These are phyloP conservation scores for Avicennia marina DNA, from an alignment of 257 asterid genomes.

Conservation along the genomic window DNA sequence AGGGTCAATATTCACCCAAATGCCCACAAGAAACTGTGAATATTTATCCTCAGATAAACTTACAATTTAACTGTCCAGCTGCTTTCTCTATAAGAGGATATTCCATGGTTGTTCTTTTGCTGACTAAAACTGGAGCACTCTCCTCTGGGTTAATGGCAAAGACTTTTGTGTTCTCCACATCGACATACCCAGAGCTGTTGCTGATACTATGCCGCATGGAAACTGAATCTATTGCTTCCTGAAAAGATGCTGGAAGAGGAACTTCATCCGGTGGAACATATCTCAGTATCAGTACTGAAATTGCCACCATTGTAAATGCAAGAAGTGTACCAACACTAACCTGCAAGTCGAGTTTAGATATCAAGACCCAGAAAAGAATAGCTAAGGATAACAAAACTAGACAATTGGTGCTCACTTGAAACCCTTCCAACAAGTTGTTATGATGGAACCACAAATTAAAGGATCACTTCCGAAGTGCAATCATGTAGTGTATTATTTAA, in stretches of 20 bases:
- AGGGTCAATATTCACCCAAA: neutral
- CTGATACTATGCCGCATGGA: conserved; percentile 34
- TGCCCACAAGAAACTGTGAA: neutral
- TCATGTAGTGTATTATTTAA: no score
- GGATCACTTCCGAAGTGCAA: no score
- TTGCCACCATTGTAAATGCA: conserved; percentile 86
- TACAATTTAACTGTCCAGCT: conserved; percentile 38
- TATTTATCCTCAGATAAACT: conserved; percentile 25
- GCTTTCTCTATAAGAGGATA: conserved; percentile 46
- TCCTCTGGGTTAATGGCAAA: conserved; percentile 26
- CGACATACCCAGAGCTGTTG: conserved; percentile 26
- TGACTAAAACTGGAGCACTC: conserved; percentile 42
- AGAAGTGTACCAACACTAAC: conserved; percentile 99
- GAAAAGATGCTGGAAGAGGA: conserved; percentile 77
- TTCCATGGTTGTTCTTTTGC: conserved; percentile 33
- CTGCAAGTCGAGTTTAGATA: conserved; percentile 35
- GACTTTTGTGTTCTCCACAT: conserved; percentile 31
- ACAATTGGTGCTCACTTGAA: no score
- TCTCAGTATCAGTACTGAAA: conserved; percentile 85
- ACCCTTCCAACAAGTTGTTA: no score
- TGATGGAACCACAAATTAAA: no score
- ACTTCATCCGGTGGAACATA: conserved; percentile 89
- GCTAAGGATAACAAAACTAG: no score
- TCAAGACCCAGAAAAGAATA: no score
- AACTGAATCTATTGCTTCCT: conserved; percentile 81